Percentiles rank a stretch among this genome's conserved stretches.
phyloP scores from a whole-genome alignment of 148 eudicot species.

The Camellia japonica region DNA sequence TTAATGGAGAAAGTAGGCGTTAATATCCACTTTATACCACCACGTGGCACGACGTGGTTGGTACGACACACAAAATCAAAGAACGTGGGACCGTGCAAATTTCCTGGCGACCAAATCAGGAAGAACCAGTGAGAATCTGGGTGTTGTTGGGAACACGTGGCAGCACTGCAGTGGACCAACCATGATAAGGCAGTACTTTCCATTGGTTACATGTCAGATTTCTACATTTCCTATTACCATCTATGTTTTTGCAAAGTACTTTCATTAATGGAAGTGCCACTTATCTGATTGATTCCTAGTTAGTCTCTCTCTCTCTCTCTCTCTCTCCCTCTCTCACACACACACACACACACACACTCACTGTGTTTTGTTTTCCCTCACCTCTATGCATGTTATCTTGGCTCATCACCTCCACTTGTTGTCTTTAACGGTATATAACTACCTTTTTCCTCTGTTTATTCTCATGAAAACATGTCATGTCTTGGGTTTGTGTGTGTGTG shows the following conservation, averaged over 20 bases:
- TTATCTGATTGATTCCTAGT: background rate
- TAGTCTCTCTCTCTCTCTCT: background rate
- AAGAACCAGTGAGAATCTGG: background rate
- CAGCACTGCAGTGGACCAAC: conserved; percentile 28
- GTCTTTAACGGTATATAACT: background rate
- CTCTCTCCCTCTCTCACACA: too few relatives aligned
- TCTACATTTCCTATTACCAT: background rate
- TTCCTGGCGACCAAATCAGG: background rate
- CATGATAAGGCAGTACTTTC: conserved; percentile 27
- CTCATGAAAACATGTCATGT: background rate
- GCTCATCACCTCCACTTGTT: background rate
- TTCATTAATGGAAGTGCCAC: background rate
- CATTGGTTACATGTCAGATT: background rate
- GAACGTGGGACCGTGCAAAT: background rate
- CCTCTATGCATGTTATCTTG: background rate
- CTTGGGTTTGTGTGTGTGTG: background rate
- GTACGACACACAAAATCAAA: background rate
- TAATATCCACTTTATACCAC: background rate
- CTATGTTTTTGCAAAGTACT: background rate
- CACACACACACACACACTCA: too few relatives aligned
- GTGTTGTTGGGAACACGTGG: conserved; percentile 21
- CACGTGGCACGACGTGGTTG: background rate
- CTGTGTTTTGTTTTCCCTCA: background rate
- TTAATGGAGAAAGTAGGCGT: too few relatives aligned
- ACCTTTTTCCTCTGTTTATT: background rate